A percentile compares a stretch with the other conserved stretches of the same genome.
Evolutionary conservation across 1,284 basidiomycete genomes (phyloP).

Genomic region (Rhodofomes roseus): DNA sequence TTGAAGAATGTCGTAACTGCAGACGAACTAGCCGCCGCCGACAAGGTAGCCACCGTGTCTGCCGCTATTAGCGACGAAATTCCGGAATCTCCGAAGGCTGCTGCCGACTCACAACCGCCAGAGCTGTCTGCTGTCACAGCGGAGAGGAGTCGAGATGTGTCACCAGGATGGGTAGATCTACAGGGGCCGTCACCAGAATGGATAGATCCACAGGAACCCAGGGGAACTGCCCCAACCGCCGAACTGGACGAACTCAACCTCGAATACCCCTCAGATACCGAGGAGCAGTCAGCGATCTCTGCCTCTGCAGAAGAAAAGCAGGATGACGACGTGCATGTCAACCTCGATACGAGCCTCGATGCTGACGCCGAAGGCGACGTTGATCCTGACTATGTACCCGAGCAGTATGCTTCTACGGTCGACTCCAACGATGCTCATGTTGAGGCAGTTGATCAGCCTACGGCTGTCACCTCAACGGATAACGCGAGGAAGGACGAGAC

Average conservation of each 20-base stretch:
- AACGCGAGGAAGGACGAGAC: neutral
- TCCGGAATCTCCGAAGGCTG: neutral
- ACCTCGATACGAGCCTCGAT: conserved; percentile 4
- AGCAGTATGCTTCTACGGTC: conserved; percentile 1
- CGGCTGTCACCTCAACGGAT: neutral
- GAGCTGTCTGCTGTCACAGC: neutral
- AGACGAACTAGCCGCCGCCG: neutral
- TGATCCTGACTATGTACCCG: conserved; percentile 28
- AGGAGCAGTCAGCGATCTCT: neutral
- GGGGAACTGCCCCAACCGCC: neutral
- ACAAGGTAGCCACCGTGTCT: neutral
- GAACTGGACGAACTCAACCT: conserved; percentile 3
- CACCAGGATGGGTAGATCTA: too few species aligned
- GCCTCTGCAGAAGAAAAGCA: neutral
- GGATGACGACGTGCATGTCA: neutral
- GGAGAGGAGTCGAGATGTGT: neutral
- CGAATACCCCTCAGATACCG: conserved; percentile 4
- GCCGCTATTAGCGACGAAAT: neutral
- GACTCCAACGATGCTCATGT: neutral
- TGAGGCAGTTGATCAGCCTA: neutral
- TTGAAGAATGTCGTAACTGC: conserved; percentile 1
- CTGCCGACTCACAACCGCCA: neutral
- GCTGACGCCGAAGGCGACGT: conserved; percentile 13
- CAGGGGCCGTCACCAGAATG: too few species aligned
- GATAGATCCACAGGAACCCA: neutral